Evolutionary conservation across 2,329 filamentous ascomycete genomes (phyloP).

Genomic region (Colletotrichum viniferum): DNA sequence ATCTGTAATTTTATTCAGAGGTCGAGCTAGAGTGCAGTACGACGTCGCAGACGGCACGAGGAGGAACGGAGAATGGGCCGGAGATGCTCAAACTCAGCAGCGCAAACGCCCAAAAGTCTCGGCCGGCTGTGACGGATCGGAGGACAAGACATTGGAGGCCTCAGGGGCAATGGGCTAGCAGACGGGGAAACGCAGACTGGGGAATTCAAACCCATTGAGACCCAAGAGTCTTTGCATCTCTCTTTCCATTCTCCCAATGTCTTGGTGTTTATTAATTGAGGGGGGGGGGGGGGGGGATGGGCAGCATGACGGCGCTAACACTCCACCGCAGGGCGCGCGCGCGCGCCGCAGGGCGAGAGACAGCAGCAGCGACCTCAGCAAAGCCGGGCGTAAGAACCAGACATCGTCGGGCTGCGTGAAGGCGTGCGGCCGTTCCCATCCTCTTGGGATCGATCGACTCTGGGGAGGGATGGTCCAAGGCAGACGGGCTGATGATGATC

Average conservation of each 20-base stretch:
- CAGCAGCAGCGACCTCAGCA: neutral
- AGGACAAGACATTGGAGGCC: neutral
- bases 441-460: neutral
- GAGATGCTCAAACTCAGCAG: neutral
- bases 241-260: neutral
- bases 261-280: neutral
- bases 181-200: neutral
- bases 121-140: neutral
- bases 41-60: neutral
- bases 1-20: neutral
- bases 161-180: neutral
- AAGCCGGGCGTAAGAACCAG: neutral
- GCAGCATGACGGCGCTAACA: neutral
- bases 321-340: neutral
- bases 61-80: neutral
- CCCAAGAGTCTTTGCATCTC: neutral
- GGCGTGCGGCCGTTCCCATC: neutral
- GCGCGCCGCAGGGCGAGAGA: neutral
- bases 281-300: neutral
- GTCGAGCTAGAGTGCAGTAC: neutral
- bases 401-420: neutral
- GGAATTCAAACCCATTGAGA: neutral
- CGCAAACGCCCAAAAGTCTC: neutral
- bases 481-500: neutral
- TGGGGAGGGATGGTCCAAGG: neutral